Evolutionary conservation across 2,329 filamentous ascomycete species (phyloP), one percentile per base, ranked within the genome.

Genomic region (Paecilomyces sp.): DNA sequence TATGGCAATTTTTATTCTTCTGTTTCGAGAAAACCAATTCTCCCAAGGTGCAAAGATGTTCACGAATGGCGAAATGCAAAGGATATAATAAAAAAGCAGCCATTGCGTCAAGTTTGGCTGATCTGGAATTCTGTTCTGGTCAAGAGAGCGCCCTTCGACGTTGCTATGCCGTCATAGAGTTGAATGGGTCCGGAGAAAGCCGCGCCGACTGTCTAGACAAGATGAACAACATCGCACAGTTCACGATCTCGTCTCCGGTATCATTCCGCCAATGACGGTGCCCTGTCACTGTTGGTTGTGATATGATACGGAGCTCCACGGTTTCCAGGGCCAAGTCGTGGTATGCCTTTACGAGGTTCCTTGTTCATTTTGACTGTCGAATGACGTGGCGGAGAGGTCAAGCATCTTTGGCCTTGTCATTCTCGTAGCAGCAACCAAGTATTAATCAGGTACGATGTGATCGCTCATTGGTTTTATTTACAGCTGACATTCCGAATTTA

Each of bases 131-230:
- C 12, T 41, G 54, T 13, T 22, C 15, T 4, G n/a, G 5, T 30
- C 13, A 34, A 58, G 18, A 15, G 7, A 22, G 36, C 13, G 24
- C 30, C 11, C 7, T 28, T 28, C 41, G 59, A 61, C 61, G 62
- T 64, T 59, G 33, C 15, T 34, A 61, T 64, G 58, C 61, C 61
- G 61, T 63, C 61, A 63, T 61, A 28, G 15, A 25, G 56, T 54
- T 60, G 50, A 28, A 33, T 59, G 52, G 33, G 3, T 15, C 33
- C 22, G 41, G n/a, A 36, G 25, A 30, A 51, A 36, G 28, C 33
- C 34, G 33, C 28, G 11, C 41, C 33, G 28, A 30, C 2, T 25
- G n/a, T 25, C 18, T 4, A 11, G 8, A 41, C 18, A 22, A 22
- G 22, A 22, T 22, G n/a, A 56, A 18, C 5, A 12, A 50, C 28